Conservation (phyloP, 345 rosid species). For the Rhodamnia argentea region DNA sequence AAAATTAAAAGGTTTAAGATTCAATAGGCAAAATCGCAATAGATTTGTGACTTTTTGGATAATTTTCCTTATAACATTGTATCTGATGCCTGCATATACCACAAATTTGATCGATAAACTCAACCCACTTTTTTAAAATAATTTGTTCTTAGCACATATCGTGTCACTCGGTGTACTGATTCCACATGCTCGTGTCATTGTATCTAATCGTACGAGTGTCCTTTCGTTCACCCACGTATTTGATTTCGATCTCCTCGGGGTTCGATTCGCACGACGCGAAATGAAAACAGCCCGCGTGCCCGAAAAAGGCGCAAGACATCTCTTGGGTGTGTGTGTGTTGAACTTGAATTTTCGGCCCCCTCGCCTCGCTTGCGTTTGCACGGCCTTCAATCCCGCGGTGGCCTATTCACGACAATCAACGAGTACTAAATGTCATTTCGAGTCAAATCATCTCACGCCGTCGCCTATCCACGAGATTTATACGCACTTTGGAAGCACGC, state of each 20-base stretch:
- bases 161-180: neutral
- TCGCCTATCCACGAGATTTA: neutral
- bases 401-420: neutral
- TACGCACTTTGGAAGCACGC: accelerated
- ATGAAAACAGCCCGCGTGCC: neutral
- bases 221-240: accelerated
- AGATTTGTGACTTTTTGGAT: too few species aligned
- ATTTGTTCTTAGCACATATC: neutral
- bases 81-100: neutral
- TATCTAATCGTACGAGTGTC: neutral
- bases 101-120: neutral
- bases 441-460: accelerated
- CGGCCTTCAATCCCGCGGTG: neutral
- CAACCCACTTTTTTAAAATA: neutral
- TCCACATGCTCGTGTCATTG: neutral
- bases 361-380: neutral
- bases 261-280: neutral
- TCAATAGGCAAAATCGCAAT: too few species aligned
- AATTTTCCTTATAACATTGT: neutral
- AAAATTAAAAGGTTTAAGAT: too few species aligned
- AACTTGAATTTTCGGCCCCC: neutral
- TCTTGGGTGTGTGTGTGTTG: neutral
- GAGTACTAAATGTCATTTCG: accelerated
- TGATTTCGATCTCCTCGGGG: accelerated
- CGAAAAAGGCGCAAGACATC: neutral